Percentiles rank a stretch among this genome's conserved stretches.
Evolutionary conservation across 306 rosid genomes (phyloP).

Genomic region (Pyrus bretschneideri): DNA sequence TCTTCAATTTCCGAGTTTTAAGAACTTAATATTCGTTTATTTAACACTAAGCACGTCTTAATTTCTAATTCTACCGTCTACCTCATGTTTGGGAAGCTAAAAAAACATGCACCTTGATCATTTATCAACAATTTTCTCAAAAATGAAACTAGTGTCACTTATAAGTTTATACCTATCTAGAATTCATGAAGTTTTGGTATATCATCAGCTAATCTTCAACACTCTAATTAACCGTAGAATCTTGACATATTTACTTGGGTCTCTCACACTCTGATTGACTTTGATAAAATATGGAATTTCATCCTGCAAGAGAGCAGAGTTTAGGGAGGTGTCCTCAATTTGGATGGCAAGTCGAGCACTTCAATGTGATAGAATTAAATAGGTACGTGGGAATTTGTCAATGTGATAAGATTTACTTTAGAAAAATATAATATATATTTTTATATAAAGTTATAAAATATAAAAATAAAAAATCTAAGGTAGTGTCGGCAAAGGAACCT

Average conservation of each 20-base stretch:
- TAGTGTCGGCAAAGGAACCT: slow-evolving; percentile 15
- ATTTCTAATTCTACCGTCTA: no score
- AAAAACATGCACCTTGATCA: neutral
- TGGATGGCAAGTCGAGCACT: neutral
- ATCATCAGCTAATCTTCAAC: neutral
- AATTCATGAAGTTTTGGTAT: neutral
- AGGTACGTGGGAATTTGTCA: neutral
- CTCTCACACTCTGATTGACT: neutral
- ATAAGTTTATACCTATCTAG: neutral
- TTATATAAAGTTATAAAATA: no score
- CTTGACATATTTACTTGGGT: neutral
- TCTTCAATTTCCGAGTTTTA: neutral
- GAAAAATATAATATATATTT: neutral
- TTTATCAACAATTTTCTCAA: neutral
- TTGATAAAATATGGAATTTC: neutral
- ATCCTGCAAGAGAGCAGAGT: neutral
- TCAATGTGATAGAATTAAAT: neutral
- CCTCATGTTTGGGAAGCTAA: neutral
- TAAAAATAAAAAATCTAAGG: neutral
- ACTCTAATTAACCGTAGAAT: neutral
- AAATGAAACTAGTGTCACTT: neutral
- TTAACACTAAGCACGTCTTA: no score
- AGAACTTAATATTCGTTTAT: no score
- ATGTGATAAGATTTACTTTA: neutral
- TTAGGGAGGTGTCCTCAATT: neutral